phyloP scores from a whole-genome alignment of 2,329 filamentous ascomycete species.

The Ophiostoma triangulosporum region DNA sequence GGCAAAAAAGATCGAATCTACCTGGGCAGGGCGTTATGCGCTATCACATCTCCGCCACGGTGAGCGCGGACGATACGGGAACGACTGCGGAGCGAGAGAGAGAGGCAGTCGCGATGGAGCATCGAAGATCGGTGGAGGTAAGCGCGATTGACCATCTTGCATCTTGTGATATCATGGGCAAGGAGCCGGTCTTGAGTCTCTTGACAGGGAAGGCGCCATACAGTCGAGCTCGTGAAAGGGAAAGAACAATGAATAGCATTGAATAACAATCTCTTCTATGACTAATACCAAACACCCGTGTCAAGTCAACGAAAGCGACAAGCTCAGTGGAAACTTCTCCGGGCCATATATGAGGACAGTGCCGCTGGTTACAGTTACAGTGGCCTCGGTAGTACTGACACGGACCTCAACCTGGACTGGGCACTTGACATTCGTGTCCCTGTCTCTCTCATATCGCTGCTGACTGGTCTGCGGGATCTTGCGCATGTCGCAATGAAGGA shows the following conservation, averaged over 20 bases:
- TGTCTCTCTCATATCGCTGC: not conserved
- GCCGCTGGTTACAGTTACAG: slow-evolving; percentile 7
- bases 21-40: not conserved
- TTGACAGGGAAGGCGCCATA: not conserved
- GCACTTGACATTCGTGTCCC: slow-evolving; percentile 4
- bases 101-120: not conserved
- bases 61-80: not conserved
- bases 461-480: slow-evolving; percentile 11
- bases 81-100: not conserved
- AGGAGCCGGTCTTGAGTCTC: not conserved
- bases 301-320: not conserved
- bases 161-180: not conserved
- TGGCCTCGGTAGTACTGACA: slow-evolving; percentile 4
- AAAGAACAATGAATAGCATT: not conserved
- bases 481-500: slow-evolving; percentile 15
- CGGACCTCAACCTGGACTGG: slow-evolving; percentile 9
- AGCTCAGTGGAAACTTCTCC: not conserved
- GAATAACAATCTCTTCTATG: not conserved
- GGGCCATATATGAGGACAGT: slow-evolving; percentile 1
- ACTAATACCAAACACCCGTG: not conserved
- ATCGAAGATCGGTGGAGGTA: not conserved
- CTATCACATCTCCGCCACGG: too few relatives aligned
- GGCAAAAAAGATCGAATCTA: slow-evolving; percentile 9
- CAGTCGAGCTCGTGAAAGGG: not conserved
- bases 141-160: not conserved